Conservation (phyloP, 148 eudicot species). For the Drosera capensis region DNA sequence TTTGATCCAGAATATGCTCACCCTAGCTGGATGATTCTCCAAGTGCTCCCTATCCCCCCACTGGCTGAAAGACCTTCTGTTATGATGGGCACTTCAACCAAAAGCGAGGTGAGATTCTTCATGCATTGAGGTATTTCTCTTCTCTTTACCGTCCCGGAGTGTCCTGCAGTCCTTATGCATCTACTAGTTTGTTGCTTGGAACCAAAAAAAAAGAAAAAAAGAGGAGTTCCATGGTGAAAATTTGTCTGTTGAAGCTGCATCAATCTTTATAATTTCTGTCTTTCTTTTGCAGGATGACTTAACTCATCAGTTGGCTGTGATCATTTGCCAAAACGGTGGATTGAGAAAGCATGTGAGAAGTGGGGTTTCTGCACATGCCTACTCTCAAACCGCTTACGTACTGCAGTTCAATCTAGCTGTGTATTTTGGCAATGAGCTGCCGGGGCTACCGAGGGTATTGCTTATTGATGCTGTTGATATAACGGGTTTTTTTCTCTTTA, state of each 20-base stretch:
- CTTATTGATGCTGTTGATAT: too few relatives aligned
- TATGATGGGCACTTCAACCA: slow-evolving; percentile 71
- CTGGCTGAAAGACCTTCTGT: slow-evolving; percentile 74
- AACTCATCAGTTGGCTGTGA: slow-evolving; percentile 98
- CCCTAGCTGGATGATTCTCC: slow-evolving; percentile 87
- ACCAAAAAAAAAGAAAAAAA: too few relatives aligned
- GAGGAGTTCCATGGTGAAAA: background rate
- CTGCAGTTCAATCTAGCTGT: slow-evolving; percentile 95
- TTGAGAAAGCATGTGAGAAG: slow-evolving; percentile 87
- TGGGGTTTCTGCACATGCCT: slow-evolving; percentile 98
- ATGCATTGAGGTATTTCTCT: too few relatives aligned
- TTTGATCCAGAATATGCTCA: slow-evolving; percentile 59
- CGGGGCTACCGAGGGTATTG: slow-evolving; percentile 99
- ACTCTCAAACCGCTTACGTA: slow-evolving; percentile 85
- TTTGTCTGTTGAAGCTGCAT: background rate
- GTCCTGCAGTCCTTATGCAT: background rate
- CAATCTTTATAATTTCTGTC: background rate
- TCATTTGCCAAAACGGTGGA: slow-evolving; percentile 85
- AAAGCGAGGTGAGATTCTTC: slow-evolving; percentile 64
- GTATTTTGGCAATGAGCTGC: slow-evolving; percentile 94
- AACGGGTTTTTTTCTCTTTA: too few relatives aligned
- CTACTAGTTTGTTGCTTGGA: background rate
- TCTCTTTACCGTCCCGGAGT: slow-evolving; percentile 5
- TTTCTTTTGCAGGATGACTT: slow-evolving; percentile 67
- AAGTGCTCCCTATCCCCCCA: slow-evolving; percentile 72